These are phyloP conservation scores for Fonsecaea erecta DNA, from an alignment of 2,329 filamentous ascomycete genomes.

Conservation along the genomic window DNA sequence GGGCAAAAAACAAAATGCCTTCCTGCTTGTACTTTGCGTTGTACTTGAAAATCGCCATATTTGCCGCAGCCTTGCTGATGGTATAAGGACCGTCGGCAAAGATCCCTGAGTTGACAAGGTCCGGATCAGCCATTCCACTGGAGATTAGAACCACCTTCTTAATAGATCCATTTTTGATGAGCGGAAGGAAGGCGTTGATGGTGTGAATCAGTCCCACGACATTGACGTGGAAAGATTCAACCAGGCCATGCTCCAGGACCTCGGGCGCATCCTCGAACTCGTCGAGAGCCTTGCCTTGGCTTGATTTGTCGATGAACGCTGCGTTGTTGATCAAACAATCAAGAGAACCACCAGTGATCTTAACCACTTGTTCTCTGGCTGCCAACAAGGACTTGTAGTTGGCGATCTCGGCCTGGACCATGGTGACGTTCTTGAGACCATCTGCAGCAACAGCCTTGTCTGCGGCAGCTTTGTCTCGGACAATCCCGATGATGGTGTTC, in stretches of 20 bases:
- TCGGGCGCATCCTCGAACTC: slow-evolving; percentile 43
- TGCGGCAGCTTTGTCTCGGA: slow-evolving; percentile 53
- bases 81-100: slow-evolving; percentile 50
- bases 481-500: slow-evolving; percentile 56
- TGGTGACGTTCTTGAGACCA: slow-evolving; percentile 50
- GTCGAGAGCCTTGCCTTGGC: slow-evolving; percentile 43
- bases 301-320: slow-evolving; percentile 43
- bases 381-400: slow-evolving; percentile 47
- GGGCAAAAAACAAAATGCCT: slow-evolving; percentile 57
- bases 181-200: slow-evolving; percentile 59
- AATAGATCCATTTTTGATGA: slow-evolving; percentile 54
- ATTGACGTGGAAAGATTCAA: slow-evolving; percentile 52
- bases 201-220: slow-evolving; percentile 59
- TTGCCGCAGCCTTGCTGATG: slow-evolving; percentile 59
- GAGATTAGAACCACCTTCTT: slow-evolving; percentile 63
- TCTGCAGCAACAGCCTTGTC: slow-evolving; percentile 52
- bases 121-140: slow-evolving; percentile 55
- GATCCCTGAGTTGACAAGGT: slow-evolving; percentile 49
- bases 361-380: slow-evolving; percentile 35
- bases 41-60: slow-evolving; percentile 60
- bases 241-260: slow-evolving; percentile 45
- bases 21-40: slow-evolving; percentile 55
- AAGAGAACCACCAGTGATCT: slow-evolving; percentile 41
- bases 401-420: slow-evolving; percentile 54
- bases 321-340: slow-evolving; percentile 62